Percentiles rank a stretch among this genome's conserved stretches.
phyloP scores from a whole-genome alignment of 2,329 filamentous ascomycete species.

The Fusarium verrucosum region DNA sequence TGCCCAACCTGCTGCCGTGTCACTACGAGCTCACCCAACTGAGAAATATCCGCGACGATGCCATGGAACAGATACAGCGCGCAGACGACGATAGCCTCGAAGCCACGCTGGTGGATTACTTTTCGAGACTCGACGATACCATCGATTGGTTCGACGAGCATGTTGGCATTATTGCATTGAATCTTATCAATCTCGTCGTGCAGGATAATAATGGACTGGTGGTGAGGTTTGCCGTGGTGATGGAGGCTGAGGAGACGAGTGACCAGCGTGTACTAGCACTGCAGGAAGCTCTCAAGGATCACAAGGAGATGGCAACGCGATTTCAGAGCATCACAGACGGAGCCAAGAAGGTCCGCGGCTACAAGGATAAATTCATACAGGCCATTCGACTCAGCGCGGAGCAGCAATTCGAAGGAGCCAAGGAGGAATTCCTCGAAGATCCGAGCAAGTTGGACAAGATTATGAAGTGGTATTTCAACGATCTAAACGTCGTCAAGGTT shows the following conservation, averaged over 20 bases:
- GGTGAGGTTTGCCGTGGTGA: conserved; percentile 88
- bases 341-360: conserved; percentile 89
- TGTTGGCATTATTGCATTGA: conserved; percentile 86
- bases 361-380: conserved; percentile 94
- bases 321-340: conserved; percentile 97
- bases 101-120: conserved; percentile 88
- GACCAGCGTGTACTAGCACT: conserved; percentile 90
- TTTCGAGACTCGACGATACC: conserved; percentile 83
- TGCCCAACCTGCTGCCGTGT: conserved; percentile 87
- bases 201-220: conserved; percentile 88
- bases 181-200: conserved; percentile 86
- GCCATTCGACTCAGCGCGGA: conserved; percentile 79
- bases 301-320: conserved; percentile 90
- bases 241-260: conserved; percentile 96
- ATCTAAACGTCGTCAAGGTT: conserved; percentile 91
- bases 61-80: conserved; percentile 92
- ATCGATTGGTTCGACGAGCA: conserved; percentile 97
- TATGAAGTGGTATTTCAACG: conserved; percentile 97
- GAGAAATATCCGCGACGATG: conserved; percentile 93
- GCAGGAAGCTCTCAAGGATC: conserved; percentile 93
- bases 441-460: conserved; percentile 85
- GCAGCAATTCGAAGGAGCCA: conserved; percentile 76
- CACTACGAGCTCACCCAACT: conserved; percentile 94
- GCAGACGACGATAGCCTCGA: conserved; percentile 78
- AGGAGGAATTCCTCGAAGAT: conserved; percentile 82